Base-by-base conservation (phyloP, 768 basidiomycete species). In the Scleroderma bovista region DNA sequence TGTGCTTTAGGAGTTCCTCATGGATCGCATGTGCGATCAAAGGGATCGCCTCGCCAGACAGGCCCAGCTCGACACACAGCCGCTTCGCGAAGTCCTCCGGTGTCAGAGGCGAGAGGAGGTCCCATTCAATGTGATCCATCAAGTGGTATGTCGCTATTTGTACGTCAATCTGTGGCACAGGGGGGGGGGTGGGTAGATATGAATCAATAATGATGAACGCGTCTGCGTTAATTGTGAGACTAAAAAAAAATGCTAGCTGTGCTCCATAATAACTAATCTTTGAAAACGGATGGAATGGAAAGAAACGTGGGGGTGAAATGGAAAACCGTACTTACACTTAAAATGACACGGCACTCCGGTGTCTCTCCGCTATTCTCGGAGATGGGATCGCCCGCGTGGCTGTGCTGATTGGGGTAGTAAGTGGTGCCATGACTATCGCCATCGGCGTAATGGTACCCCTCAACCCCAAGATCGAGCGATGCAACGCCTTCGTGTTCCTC, bases 121-220 rank as follows among this genome's bases (percentile, higher is more conserved):
- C 95, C 95, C 95, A 99, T 69, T 99, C 96, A 57, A 99, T 93
- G 62, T 93, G 89, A 70, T 99, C 96, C 50, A 88, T 75, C 1
- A 99, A 76, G 66, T 95, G 92, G 63, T 93, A 77, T 42, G 86
- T 88, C 20, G 86, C 90, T 62, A 99, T 87, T 66, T 99, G 96
- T 22, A 98, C 92, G 70, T 99, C 96, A 63, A 99, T 91, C 92
- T 96, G 17, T 29, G n/a, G 48, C 26, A n/a, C 26, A 29, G 9
- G 26, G 26, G 40, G 41, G 29, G n/a, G n/a, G n/a, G n/a, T n/a
- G n/a, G n/a, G n/a, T n/a, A n/a, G 47, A 36, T 22, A 19, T 40
- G 45, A 44, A 48, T 37, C 36, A 20, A 36, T 7, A 46, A 46
- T 20, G 33, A 36, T 20, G 12, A 43, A 36, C 13, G 34, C 12